These are phyloP conservation scores for Brassica napus DNA, from an alignment of 345 rosid species.

Conservation along the genomic window DNA sequence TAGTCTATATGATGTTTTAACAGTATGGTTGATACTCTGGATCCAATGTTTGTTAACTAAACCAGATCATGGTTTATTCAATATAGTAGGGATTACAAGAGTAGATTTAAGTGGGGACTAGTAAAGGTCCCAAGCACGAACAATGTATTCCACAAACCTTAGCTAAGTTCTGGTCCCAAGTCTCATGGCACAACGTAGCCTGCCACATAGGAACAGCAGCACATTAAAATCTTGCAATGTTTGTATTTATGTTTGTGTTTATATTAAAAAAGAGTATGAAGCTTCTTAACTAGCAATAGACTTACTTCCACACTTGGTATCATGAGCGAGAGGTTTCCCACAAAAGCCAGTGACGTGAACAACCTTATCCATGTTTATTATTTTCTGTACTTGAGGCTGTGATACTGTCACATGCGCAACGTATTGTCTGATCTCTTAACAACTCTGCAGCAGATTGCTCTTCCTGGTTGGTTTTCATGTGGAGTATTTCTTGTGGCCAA, in stretches of 20 bases:
- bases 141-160: slow-evolving; percentile 2
- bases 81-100: slow-evolving; percentile 2
- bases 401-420: slow-evolving; percentile 30
- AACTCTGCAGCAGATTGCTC: slow-evolving; percentile 58
- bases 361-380: slow-evolving; percentile 40
- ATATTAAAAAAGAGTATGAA: background rate
- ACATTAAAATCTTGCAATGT: background rate
- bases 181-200: slow-evolving; percentile 34
- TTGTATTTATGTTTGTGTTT: background rate
- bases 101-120: background rate
- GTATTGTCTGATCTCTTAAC: slow-evolving; percentile 34
- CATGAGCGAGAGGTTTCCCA: slow-evolving; percentile 41
- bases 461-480: slow-evolving; percentile 57
- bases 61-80: background rate
- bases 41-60: background rate
- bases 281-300: background rate
- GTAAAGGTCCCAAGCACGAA: background rate
- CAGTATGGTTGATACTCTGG: background rate
- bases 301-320: slow-evolving; percentile 45
- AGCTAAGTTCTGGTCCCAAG: slow-evolving; percentile 1
- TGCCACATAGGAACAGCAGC: slow-evolving; percentile 17
- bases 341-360: slow-evolving; percentile 41
- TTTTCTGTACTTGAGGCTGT: slow-evolving; percentile 28
- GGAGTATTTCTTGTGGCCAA: slow-evolving; percentile 67
- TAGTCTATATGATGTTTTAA: background rate